These are phyloP conservation scores for Ceratocystis cubensis DNA, from an alignment of 2,329 filamentous ascomycete species.

Conservation along the genomic window DNA sequence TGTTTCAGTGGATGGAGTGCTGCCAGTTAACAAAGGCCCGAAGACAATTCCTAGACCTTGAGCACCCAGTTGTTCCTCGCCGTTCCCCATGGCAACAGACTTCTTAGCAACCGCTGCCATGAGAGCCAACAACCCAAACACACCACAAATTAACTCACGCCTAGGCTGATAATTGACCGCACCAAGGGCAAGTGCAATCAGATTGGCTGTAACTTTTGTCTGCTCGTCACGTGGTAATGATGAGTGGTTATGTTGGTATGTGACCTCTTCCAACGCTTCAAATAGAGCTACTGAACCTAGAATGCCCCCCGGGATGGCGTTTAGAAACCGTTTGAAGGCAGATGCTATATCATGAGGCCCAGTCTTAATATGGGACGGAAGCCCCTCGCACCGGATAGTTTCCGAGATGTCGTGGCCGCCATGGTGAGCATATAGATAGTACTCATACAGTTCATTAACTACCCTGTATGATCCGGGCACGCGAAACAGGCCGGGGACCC, in stretches of 20 bases:
- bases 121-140: conserved; percentile 52
- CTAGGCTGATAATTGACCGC: conserved; percentile 48
- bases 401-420: conserved; percentile 27
- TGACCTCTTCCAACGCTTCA: conserved; percentile 40
- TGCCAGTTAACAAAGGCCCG: conserved; percentile 48
- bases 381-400: conserved; percentile 46
- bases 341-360: conserved; percentile 54
- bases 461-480: conserved; percentile 46
- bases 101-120: conserved; percentile 47
- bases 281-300: conserved; percentile 50
- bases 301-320: conserved; percentile 51
- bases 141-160: conserved; percentile 51
- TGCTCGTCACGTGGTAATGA: conserved; percentile 41
- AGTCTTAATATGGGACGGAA: conserved; percentile 48
- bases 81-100: conserved; percentile 27
- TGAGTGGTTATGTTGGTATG: conserved; percentile 32
- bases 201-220: conserved; percentile 45
- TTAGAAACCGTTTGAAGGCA: conserved; percentile 53
- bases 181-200: conserved; percentile 51
- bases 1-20: conserved; percentile 1
- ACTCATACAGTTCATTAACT: conserved; percentile 48
- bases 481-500: conserved; percentile 49
- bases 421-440: conserved; percentile 38
- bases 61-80: conserved; percentile 31
- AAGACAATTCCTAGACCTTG: conserved; percentile 59